Conservation (phyloP, 2,329 filamentous ascomycete species). For the Colletotrichum neosansevieriae region DNA sequence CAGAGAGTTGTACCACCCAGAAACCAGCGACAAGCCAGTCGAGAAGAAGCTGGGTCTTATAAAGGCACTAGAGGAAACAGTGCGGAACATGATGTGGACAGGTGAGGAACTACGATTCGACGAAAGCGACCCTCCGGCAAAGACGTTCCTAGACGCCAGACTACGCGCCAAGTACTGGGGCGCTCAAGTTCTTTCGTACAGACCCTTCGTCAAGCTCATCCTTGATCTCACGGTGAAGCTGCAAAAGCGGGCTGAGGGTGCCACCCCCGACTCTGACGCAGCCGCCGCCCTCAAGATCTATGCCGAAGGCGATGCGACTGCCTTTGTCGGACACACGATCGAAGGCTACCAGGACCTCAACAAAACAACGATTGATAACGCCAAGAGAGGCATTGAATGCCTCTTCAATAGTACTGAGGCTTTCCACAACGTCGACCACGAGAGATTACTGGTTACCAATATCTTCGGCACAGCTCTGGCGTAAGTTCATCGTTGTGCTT, state of each 20-base stretch:
- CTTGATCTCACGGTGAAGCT: conserved; percentile 60
- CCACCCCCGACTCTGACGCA: conserved; percentile 45
- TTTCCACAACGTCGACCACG: conserved; percentile 74
- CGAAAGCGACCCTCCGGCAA: conserved; percentile 77
- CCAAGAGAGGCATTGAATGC: conserved; percentile 74
- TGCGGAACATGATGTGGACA: conserved; percentile 56
- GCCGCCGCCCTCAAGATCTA: conserved; percentile 52
- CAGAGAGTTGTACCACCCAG: conserved; percentile 60
- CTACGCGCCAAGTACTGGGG: conserved; percentile 96
- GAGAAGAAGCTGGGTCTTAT: conserved; percentile 61
- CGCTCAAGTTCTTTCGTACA: conserved; percentile 87
- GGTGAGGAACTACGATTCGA: conserved; percentile 66
- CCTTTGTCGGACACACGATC: conserved; percentile 42
- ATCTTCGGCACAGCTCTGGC: conserved; percentile 96
- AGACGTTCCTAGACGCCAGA: conserved; percentile 83
- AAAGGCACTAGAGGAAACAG: conserved; percentile 26
- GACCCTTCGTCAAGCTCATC: conserved; percentile 76
- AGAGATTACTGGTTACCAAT: conserved; percentile 89
- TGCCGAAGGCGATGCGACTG: conserved; percentile 14
- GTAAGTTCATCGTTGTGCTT: conserved; percentile 68
- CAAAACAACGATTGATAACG: conserved; percentile 64
- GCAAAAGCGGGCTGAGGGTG: conserved; percentile 42
- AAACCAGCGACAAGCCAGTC: conserved; percentile 52
- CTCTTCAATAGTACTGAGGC: conserved; percentile 88
- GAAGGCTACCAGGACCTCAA: conserved; percentile 55